Conservation (phyloP, 2,329 filamentous ascomycete genomes). For the Fusarium oligoseptatum region DNA sequence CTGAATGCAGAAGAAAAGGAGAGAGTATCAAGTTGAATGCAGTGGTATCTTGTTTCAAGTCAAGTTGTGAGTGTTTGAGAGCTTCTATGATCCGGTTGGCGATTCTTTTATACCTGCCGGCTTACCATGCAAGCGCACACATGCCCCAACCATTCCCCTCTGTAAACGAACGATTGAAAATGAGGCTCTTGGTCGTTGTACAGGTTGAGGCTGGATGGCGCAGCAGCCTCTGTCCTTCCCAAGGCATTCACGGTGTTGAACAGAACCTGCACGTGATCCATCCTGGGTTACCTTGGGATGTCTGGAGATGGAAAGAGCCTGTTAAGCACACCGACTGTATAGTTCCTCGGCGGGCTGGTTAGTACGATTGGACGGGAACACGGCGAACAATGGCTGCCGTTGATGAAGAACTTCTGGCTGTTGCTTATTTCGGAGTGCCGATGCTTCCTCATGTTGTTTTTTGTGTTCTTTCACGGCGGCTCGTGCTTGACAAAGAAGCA, state of each 20-base stretch:
- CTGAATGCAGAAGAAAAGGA: not conserved
- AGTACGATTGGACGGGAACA: not conserved
- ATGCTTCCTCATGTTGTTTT: not conserved
- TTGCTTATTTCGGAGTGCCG: not conserved
- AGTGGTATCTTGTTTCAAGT: too few species aligned
- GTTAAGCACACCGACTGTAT: not conserved
- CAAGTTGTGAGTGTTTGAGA: not conserved
- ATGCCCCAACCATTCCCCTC: not conserved
- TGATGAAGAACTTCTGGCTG: not conserved
- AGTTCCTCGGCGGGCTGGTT: not conserved
- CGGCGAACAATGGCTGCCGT: not conserved
- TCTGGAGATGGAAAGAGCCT: not conserved
- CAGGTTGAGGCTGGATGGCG: not conserved
- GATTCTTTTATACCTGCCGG: constrained; percentile 1
- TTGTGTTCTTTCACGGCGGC: not conserved
- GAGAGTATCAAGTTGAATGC: not conserved
- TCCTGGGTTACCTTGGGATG: not conserved
- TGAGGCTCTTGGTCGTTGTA: constrained; percentile 6
- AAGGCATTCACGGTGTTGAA: not conserved
- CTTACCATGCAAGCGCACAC: not conserved
- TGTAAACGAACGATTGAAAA: not conserved
- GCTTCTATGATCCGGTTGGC: not conserved
- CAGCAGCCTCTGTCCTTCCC: constrained; percentile 18
- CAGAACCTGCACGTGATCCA: constrained; percentile 20
- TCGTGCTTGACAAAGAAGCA: not conserved